Evolutionary conservation across 345 rosid species (phyloP).

Genomic region (Physaria fendleri): DNA sequence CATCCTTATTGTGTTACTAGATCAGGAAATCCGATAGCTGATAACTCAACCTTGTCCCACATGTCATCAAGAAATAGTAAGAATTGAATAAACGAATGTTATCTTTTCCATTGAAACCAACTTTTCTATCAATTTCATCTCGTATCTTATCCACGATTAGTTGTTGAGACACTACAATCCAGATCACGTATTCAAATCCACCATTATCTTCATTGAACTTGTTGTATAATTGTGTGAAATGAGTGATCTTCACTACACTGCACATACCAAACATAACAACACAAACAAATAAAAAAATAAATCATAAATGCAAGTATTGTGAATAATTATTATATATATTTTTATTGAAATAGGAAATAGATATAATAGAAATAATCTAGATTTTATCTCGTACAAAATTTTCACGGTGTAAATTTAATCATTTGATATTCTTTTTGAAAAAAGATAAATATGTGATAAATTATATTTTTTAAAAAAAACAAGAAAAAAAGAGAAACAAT

Average conservation of each 20-base stretch:
- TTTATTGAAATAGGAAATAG: no score
- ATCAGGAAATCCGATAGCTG: neutral
- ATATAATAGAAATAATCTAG: no score
- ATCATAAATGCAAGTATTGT: no score
- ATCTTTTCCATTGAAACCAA: neutral
- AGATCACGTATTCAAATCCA: slow-evolving; percentile 12
- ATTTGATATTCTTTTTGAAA: no score
- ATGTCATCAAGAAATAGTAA: slow-evolving; percentile 23
- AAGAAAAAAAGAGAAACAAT: no score
- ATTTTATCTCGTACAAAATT: no score
- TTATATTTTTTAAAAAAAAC: no score
- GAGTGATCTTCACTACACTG: slow-evolving; percentile 23
- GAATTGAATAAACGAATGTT: neutral
- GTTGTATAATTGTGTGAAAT: slow-evolving; percentile 12
- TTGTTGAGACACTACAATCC: slow-evolving; percentile 12
- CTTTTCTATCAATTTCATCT: neutral
- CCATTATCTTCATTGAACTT: neutral
- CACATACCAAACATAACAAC: slow-evolving; percentile 9
- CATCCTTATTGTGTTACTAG: neutral
- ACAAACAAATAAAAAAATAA: no score
- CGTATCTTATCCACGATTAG: neutral
- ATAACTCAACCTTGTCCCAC: slow-evolving; percentile 17
- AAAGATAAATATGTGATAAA: no score
- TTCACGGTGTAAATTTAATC: no score
- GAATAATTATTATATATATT: no score